Conservation (phyloP, 257 asterid genomes). For the Salvia miltiorrhiza region DNA sequence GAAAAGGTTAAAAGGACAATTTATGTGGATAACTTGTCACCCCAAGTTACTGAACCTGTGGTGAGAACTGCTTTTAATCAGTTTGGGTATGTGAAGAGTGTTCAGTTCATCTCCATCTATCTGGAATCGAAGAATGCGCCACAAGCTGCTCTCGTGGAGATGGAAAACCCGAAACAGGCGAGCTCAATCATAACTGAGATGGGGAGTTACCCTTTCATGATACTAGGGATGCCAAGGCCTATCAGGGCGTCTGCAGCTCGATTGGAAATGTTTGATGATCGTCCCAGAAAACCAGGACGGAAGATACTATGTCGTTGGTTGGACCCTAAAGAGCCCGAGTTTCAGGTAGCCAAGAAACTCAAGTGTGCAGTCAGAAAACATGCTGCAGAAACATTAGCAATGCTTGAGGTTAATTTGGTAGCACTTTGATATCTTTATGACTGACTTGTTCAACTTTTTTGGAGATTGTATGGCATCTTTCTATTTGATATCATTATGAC, state of each 20-base stretch:
- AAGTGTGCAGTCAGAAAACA: slow-evolving; percentile 43
- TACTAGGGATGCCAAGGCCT: slow-evolving; percentile 92
- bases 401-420: slow-evolving; percentile 43
- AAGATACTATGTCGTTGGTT: slow-evolving; percentile 56
- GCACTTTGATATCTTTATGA: not conserved
- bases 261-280: slow-evolving; percentile 68
- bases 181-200: slow-evolving; percentile 31
- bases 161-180: slow-evolving; percentile 58
- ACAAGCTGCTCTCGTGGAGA: slow-evolving; percentile 71
- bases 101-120: slow-evolving; percentile 56
- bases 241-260: slow-evolving; percentile 54
- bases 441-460: not conserved
- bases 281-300: slow-evolving; percentile 67
- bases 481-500: no score
- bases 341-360: slow-evolving; percentile 48
- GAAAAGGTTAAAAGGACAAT: slow-evolving; percentile 61
- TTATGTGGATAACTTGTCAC: slow-evolving; percentile 61
- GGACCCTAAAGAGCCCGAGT: slow-evolving; percentile 53
- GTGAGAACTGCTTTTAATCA: slow-evolving; percentile 68
- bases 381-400: slow-evolving; percentile 51
- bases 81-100: slow-evolving; percentile 57
- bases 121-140: slow-evolving; percentile 40
- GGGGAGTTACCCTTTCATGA: slow-evolving; percentile 54
- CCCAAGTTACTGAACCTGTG: slow-evolving; percentile 50
- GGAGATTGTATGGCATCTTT: not conserved